phyloP scores from a whole-genome alignment of 805 yeast species.

The Candida nanaspora region DNA sequence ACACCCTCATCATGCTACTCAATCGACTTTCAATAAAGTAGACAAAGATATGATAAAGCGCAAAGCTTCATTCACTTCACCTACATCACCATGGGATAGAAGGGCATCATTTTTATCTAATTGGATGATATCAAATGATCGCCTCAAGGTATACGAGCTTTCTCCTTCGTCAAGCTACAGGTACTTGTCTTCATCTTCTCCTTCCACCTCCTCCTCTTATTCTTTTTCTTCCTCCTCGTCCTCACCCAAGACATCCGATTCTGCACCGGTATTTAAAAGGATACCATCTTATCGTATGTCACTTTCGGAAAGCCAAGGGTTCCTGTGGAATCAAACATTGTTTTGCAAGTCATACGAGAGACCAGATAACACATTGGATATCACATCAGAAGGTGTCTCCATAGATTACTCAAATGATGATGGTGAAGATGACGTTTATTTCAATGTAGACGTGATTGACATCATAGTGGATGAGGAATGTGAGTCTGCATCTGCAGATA shows the following conservation, averaged over 20 bases:
- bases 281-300: slow-evolving; percentile 36
- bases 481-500: no score
- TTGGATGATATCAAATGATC: slow-evolving; percentile 52
- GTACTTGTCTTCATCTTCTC: slow-evolving; percentile 1
- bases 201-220: slow-evolving; percentile 8
- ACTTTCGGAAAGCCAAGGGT: slow-evolving; percentile 63
- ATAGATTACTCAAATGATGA: neutral
- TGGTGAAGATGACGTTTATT: neutral
- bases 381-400: neutral
- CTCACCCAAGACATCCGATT: neutral
- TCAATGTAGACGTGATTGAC: slow-evolving; percentile 17
- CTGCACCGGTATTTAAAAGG: slow-evolving; percentile 4
- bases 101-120: slow-evolving; percentile 49
- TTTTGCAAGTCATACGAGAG: slow-evolving; percentile 23
- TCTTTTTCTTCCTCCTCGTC: slow-evolving; percentile 21
- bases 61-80: slow-evolving; percentile 25
- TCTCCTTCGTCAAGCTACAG: slow-evolving; percentile 17
- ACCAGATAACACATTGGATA: neutral
- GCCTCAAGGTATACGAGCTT: slow-evolving; percentile 44
- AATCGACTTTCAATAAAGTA: neutral
- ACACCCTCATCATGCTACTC: no score
- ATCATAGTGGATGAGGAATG: slow-evolving; percentile 13
- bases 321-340: slow-evolving; percentile 68
- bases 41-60: slow-evolving; percentile 5
- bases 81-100: slow-evolving; percentile 47